Evolutionary conservation across 495 filamentous ascomycete species (phyloP), one percentile per base, ranked within the genome.

Genomic region (Xylaria telfairii): DNA sequence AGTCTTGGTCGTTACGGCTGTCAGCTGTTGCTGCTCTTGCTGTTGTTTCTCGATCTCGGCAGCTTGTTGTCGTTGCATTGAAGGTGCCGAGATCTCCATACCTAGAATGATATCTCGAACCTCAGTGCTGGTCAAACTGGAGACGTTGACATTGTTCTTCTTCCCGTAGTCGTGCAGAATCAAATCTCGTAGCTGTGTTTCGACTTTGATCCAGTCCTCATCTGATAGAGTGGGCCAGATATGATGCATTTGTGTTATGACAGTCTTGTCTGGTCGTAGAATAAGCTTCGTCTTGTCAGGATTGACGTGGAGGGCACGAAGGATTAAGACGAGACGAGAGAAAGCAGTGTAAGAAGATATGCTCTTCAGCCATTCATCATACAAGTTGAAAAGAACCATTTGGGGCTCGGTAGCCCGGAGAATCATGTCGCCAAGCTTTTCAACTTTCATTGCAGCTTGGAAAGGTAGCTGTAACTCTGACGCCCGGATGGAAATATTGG

Each of bases 361-460:
- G 9, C 92, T 93, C 89, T 98, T 98, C 72, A 98, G 83, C 96
- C 96, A 99, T 79, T 99, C 96, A 76, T 99, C 96, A 75, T 98
- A 99, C 34, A 99, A 88, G 78, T 99, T 99, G 88, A 98, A 98
- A 6, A 99, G 89, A 65, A 99, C 96, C 96, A 99, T 99, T 83
- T 98, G 96, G 26, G 96, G 96, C 76, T 98, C 96, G 0, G 96
- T 98, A 15, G 96, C 96, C 64, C 94, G 92, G 49, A 99, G 86
- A 76, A 99, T 99, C 96, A 99, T 97, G 78, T 99, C 96, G 68
- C 95, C 96, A 37, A 99, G 86, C 80, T 98, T 98, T 82, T 99
- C 96, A 47, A 99, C 95, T 86, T 98, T 99, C 96, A 99, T 99
- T 4, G 96, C 96, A 56, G 96, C 96, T 80, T 99, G 96, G 92